Base-by-base conservation (phyloP, 768 basidiomycete species). In the Pleurotus tuoliensis region DNA sequence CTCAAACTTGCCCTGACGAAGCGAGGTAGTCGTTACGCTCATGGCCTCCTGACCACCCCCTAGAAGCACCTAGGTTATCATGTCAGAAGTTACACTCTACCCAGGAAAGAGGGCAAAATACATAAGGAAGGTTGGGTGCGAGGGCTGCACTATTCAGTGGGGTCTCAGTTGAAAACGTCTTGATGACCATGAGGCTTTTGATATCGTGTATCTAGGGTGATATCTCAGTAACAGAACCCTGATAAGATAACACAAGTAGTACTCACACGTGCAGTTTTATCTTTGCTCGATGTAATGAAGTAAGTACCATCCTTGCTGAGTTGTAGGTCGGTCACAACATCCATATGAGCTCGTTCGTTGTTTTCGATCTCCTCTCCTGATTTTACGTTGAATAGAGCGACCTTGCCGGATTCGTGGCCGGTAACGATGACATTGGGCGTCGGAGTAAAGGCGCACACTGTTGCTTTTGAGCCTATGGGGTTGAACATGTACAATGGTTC, bases 41-140 rank as follows among this genome's bases (percentile, higher is more conserved):
- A 94, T 96, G 3, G 97, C 97, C 68, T 97, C 96, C 72, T 98
- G 97, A 43, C 97, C 97, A 70, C 97, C 96, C 44, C 97, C 97
- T 20, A 97, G 78, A 30, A 98, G 82, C 43, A 95, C 81, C 91
- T 94, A 51, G 30, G 30, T 4, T 9, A 34, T 34, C 30, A 3
- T 30, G 11, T 11, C n/a, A 16, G 30, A 56, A 25, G 55, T 12
- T 27, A 25, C 39, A 9, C 18, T 0, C 12, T 18, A 4, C 40
- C 24, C 5, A 56, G 8, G 25, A 38, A 44, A 12, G 13, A 41
- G 18, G 30, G 13, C 25, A 2, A 69, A 83, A 61, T 57, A 91
- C 92, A 66, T 94, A 98, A 48, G 95, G 96, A 63, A 86, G 82
- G 56, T 80, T 79, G 5, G 91, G 91, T 3, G 94, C 82, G 45